phyloP scores from a whole-genome alignment of 164 flowering plant genomes.

The Stephania japonica region DNA sequence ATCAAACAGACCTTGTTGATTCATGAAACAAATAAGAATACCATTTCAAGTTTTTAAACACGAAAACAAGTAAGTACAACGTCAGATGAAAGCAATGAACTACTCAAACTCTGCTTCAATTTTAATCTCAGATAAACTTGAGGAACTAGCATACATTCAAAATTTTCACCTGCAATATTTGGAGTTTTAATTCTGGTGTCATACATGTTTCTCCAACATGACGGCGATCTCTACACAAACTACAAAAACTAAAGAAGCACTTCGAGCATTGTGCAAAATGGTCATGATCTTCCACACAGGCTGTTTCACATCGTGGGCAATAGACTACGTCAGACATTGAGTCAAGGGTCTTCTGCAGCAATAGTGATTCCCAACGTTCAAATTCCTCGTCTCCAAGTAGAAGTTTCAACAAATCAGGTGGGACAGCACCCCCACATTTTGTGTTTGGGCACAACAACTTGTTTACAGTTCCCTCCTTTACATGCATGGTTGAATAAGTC shows the following conservation, averaged over 20 bases:
- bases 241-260: conserved; percentile 84
- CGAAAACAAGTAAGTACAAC: too few species aligned
- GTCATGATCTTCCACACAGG: conserved; percentile 83
- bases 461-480: conserved; percentile 71
- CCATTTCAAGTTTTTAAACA: neutral
- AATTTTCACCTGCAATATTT: conserved; percentile 53
- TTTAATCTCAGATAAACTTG: neutral
- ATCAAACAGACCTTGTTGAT: neutral
- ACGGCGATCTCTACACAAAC: conserved; percentile 76
- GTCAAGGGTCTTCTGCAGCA: conserved; percentile 71
- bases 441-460: conserved; percentile 65
- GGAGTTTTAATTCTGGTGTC: conserved; percentile 70
- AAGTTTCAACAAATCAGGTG: conserved; percentile 64
- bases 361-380: conserved; percentile 83
- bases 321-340: conserved; percentile 80
- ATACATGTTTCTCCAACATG: conserved; percentile 73
- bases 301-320: conserved; percentile 93
- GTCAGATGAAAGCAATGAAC: too few species aligned
- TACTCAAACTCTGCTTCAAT: neutral
- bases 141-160: neutral
- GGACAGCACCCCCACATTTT: conserved; percentile 66
- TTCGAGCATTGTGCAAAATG: conserved; percentile 79
- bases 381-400: conserved; percentile 67
- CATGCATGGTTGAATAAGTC: conserved; percentile 60
- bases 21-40: neutral